Conservation (phyloP, 495 filamentous ascomycete species). For the Aspergillus ellipticus region DNA sequence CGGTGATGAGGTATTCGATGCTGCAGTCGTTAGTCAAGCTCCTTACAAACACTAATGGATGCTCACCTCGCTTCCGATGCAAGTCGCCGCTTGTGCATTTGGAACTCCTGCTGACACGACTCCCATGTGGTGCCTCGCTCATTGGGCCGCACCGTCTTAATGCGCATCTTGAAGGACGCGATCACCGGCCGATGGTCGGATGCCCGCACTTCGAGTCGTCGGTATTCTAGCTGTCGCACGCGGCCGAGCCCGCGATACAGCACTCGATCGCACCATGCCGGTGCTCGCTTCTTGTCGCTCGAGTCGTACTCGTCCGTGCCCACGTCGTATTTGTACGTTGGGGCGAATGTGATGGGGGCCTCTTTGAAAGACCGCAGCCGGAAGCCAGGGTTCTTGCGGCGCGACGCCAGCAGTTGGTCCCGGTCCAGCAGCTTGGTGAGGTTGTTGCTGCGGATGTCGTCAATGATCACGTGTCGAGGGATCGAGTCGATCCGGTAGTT, state of each 20-base stretch:
- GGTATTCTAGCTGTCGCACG: constrained; percentile 83
- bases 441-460: constrained; percentile 73
- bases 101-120: constrained; percentile 65
- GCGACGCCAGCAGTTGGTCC: constrained; percentile 85
- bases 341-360: constrained; percentile 80
- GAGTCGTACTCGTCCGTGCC: constrained; percentile 91
- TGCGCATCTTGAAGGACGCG: constrained; percentile 70
- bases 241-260: constrained; percentile 79
- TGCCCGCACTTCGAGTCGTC: constrained; percentile 80
- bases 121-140: constrained; percentile 65
- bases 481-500: constrained; percentile 99
- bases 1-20: constrained; percentile 51
- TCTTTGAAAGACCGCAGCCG: constrained; percentile 82
- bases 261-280: constrained; percentile 94
- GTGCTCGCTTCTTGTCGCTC: constrained; percentile 90
- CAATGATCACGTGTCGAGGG: constrained; percentile 84
- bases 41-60: not conserved
- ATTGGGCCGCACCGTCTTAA: constrained; percentile 72
- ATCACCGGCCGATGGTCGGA: constrained; percentile 94
- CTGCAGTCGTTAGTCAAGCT: constrained; percentile 21
- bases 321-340: constrained; percentile 98
- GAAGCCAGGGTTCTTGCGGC: constrained; percentile 84
- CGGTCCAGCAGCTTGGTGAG: constrained; percentile 88
- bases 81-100: constrained; percentile 60
- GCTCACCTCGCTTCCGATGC: constrained; percentile 60